Base-by-base conservation (phyloP, 257 asterid genomes). In the Phtheirospermum japonicum region DNA sequence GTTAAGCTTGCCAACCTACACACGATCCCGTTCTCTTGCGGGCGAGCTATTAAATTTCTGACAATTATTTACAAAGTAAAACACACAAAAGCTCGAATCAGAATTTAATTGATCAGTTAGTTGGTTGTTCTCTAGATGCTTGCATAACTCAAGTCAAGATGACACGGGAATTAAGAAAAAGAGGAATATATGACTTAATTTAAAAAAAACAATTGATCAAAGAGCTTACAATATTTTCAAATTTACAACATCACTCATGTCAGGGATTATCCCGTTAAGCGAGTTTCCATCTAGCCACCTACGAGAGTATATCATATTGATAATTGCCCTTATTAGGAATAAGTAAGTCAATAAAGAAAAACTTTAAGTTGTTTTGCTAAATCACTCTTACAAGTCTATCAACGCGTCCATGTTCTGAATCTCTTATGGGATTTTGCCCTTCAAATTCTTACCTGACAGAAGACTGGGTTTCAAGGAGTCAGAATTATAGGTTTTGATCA, bases 241-340 rank as follows among this genome's bases (percentile, higher is more conserved):
- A 67, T 85, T 87, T 61, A 83, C 82, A 34, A 89, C 96, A 68
- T 42, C 81, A 71, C 90, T 85, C 77, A 92, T 66, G 73, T 87
- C 96, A 6, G 99, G 97, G 37, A 92, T 89, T 18, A 76, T 53
- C 63, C 99, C 97, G 0, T 57, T 67, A 28, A 89, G 65, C 7
- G 77, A 71, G 79, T 92, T 92, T 28, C 87, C 81, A 37, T 92
- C 92, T 68, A 92, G 76, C 99, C 99, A 92, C 78, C 99, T 92
- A 65, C 20, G 68, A 48, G 65, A 59, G 36, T 50, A 6, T 49
- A 69, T 16, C 42, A 23, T 60, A 19, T 4, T 23, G 19, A 59
- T 64, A 57, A 45, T 16, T 11, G 61, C 61, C 43, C 8, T 17
- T 7, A 16, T 0, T 26, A 14, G 2, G 14, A n/a, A 71, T 57